These are phyloP conservation scores for Pythium chondricola DNA, from an alignment of 352 stramenopile genomes.

Conservation along the genomic window DNA sequence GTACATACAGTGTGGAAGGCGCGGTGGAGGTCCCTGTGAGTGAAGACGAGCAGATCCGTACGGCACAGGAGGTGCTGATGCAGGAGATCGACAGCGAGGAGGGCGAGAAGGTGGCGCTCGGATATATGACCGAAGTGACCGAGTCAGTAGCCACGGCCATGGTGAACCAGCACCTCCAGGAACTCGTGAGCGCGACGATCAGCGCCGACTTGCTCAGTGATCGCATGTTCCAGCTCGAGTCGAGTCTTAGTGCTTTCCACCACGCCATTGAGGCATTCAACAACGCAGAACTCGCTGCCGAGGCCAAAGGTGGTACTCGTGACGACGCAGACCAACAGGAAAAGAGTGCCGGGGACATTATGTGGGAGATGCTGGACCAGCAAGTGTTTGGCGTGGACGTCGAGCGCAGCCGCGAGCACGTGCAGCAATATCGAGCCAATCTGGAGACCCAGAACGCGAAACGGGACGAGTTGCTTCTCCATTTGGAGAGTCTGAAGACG, in stretches of 20 bases:
- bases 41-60: slow-evolving; percentile 11
- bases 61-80: slow-evolving; percentile 22
- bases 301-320: slow-evolving; percentile 7
- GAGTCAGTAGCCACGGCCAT: slow-evolving; percentile 45
- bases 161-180: slow-evolving; percentile 46
- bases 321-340: slow-evolving; percentile 17
- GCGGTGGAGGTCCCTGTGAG: slow-evolving; percentile 3
- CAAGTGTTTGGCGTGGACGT: slow-evolving; percentile 78
- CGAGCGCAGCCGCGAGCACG: slow-evolving; percentile 59
- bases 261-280: slow-evolving; percentile 49
- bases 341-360: slow-evolving; percentile 38
- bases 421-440: slow-evolving; percentile 73
- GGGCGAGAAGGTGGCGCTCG: slow-evolving; percentile 40
- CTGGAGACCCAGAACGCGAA: slow-evolving; percentile 59
- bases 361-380: slow-evolving; percentile 69
- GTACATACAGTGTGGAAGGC: slow-evolving; percentile 2
- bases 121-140: slow-evolving; percentile 57
- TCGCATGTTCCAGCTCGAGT: slow-evolving; percentile 86
- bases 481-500: slow-evolving; percentile 33
- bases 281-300: slow-evolving; percentile 10
- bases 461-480: slow-evolving; percentile 48
- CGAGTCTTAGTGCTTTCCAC: slow-evolving; percentile 66
- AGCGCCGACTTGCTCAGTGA: slow-evolving; percentile 82
- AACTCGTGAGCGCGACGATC: slow-evolving; percentile 75
- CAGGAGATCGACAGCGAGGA: slow-evolving; percentile 31